Evolutionary conservation across 345 rosid species (phyloP).

Genomic region (Lumnitzera littorea): DNA sequence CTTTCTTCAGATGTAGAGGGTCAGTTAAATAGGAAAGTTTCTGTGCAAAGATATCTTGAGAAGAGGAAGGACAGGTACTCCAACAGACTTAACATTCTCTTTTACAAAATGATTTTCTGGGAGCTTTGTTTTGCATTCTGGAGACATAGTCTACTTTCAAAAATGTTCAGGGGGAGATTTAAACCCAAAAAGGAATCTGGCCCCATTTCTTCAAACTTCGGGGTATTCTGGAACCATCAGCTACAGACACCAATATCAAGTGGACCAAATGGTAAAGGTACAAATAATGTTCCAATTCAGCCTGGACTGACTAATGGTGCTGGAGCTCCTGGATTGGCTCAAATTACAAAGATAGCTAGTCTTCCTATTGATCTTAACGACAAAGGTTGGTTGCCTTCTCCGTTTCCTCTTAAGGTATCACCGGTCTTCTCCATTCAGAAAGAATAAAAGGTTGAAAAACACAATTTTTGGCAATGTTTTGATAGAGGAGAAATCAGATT

Average conservation of each 20-base stretch:
- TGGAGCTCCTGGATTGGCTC: conserved; percentile 27
- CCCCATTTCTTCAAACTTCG: conserved; percentile 41
- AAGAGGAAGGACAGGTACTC: conserved; percentile 78
- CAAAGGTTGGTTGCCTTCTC: conserved; percentile 30
- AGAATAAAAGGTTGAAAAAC: no score
- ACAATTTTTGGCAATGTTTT: no score
- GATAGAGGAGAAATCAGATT: no score
- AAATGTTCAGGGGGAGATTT: conserved; percentile 39
- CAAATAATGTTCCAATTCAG: conserved; percentile 32
- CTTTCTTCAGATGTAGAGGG: conserved; percentile 52
- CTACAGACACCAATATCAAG: conserved; percentile 30
- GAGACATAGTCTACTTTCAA: no score
- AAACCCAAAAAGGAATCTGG: conserved; percentile 51
- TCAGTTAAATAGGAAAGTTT: conserved; percentile 56
- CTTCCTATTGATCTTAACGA: conserved; percentile 52
- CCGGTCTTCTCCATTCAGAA: no score
- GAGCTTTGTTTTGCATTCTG: no score
- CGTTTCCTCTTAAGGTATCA: no score
- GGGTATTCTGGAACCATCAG: conserved; percentile 48
- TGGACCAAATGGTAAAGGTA: conserved; percentile 37
- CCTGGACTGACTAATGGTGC: conserved; percentile 24
- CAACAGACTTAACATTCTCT: conserved; percentile 4
- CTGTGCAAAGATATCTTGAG: conserved; percentile 64
- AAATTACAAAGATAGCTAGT: conserved; percentile 29
- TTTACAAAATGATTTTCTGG: neutral